Evolutionary conservation across 2,329 filamentous ascomycete species (phyloP), one percentile per base, ranked within the genome.

Genomic region (Ophiostoma himal-ulmi): DNA sequence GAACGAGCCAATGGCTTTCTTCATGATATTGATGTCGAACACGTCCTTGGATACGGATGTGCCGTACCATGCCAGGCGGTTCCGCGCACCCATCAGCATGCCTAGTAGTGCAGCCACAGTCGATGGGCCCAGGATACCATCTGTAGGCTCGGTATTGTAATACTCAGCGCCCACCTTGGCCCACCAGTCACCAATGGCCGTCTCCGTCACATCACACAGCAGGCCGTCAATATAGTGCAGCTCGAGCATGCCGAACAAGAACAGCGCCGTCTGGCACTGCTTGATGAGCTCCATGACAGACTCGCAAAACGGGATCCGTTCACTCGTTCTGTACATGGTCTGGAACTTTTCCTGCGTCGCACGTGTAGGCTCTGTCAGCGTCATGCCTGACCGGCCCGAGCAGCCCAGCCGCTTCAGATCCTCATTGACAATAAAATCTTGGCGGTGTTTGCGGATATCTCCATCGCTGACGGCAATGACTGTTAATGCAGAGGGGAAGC

Each of bases 101-200:
- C 95, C 95, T 5, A 99, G 82, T 26, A 99, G 80, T 1, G 92
- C 94, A 30, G 94, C 89, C 8, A 98, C 93, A 0, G 94, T 97
- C 0, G 92, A 96, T 1, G 95, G 94, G 0, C 95, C 95, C 2
- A 99, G 82, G 30, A 96, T 93, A 14, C 94, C 94, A 80, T 99
- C 95, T 11, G 91, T 91, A 1, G 95, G 94, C 78, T 98, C 95
- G 44, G 93, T 87, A 70, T 94, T 96, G 82, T 94, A 97, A 76
- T 95, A 90, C 74, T 98, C 94, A 0, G 89, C 90, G 1, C 95
- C 95, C 72, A 97, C 90, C 76, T 97, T 92, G 1, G 91, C 89
- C 95, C 95, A 98, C 95, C 95, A 99, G 78, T 97, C 92, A 73
- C 89, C 90, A 75, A 98, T 88, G 1, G 94, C 93, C 73, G 86